phyloP scores from a whole-genome alignment of 1,139 yeast species.

The Scheffersomyces titani region DNA sequence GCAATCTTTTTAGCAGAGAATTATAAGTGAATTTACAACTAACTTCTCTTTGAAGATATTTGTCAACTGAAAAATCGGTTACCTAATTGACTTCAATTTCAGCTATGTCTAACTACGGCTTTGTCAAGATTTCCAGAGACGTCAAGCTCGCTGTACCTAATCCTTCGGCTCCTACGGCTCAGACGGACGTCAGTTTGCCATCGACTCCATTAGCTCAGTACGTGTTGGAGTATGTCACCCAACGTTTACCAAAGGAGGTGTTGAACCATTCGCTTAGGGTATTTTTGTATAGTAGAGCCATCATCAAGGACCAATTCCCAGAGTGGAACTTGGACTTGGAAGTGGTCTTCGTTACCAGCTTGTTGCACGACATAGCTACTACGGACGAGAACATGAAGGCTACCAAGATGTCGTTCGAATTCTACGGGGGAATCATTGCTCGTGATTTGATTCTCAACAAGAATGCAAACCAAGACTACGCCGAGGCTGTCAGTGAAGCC shows the following conservation, averaged over 20 bases:
- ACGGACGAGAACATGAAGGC: slow-evolving; percentile 35
- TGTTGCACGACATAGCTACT: slow-evolving; percentile 41
- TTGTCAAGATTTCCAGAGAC: slow-evolving; percentile 32
- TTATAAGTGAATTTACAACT: neutral
- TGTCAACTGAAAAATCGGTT: no score
- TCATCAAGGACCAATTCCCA: slow-evolving; percentile 39
- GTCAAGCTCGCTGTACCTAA: slow-evolving; percentile 27
- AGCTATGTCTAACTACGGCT: slow-evolving; percentile 34
- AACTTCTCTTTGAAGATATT: no score
- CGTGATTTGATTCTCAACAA: slow-evolving; percentile 27
- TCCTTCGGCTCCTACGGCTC: slow-evolving; percentile 29
- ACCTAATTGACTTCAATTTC: neutral
- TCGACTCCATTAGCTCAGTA: slow-evolving; percentile 18
- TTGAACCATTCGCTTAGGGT: slow-evolving; percentile 37
- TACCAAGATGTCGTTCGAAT: slow-evolving; percentile 41
- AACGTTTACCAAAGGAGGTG: slow-evolving; percentile 26
- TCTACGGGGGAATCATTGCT: slow-evolving; percentile 37
- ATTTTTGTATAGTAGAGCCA: slow-evolving; percentile 32
- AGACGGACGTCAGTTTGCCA: slow-evolving; percentile 23
- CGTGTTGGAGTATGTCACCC: slow-evolving; percentile 24
- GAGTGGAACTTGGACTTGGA: slow-evolving; percentile 35
- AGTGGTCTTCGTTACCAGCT: slow-evolving; percentile 32
- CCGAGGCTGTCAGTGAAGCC: slow-evolving; percentile 43
- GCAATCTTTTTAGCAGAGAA: neutral
- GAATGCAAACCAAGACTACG: slow-evolving; percentile 29